Base-by-base conservation (phyloP, 257 asterid species). In the Rubia yunnanensis region DNA sequence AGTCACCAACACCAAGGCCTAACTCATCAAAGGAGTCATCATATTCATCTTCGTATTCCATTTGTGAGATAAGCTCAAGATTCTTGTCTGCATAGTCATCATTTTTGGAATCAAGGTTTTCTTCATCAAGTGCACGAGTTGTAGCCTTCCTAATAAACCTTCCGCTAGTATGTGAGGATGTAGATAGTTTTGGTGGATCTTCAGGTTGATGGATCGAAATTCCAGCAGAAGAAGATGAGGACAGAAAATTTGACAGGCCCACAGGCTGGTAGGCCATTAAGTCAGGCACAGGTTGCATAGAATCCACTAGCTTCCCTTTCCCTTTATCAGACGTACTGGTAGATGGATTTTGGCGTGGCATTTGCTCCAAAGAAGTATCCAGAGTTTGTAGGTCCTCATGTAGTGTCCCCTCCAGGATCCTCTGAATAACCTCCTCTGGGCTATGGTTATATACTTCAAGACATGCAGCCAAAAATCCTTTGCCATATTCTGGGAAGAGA, bases 1-100 rank as follows among this genome's bases (percentile, higher is more conserved):
- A 78, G 69, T 88, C 97, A 15, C 83, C 89, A 63, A 94, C 89
- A 52, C 95, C 79, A 71, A 94, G 41, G 49, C 99, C 99, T 60
- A 90, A 68, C 73, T 94, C 99, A 78, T 94, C 99, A 65, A 90
- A 94, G 20, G 99, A 94, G 72, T 90, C 99, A 13, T 94, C 99
- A 65, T 92, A 92, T 83, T 92, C 99, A 53, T 92, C 99, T 73
- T 92, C 99, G 30, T 92, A 92, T 84, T 92, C 96, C 0, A 86
- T 84, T 72, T 87, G 99, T 50, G 86, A 82, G 27, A 78, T 68
- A 63, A 92, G 88, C 28, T 88, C 85, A 27, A 87, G 83, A n/a
- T 92, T 87, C 81, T 84, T 88, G 15, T 83, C 86, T 77, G 74
- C 15, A 58, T 81, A 84, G 62, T 72, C 72, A 7, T 83, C 85